Percentiles rank a stretch among this genome's conserved stretches.
phyloP scores from a whole-genome alignment of 2,329 filamentous ascomycete species.

The Epichloe amarillans region DNA sequence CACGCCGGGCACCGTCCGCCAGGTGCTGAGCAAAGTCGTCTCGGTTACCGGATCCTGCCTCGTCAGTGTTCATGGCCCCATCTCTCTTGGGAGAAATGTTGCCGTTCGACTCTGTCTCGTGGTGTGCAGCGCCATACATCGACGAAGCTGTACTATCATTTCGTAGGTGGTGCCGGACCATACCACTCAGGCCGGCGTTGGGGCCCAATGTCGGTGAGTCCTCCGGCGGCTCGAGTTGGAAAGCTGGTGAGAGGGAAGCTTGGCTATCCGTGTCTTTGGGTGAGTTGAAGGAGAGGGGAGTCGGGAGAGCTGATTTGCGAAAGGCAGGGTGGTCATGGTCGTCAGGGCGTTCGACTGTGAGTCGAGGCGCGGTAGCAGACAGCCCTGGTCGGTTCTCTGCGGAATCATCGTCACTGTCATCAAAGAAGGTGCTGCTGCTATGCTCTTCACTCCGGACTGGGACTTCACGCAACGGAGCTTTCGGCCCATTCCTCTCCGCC shows the following conservation, averaged over 20 bases:
- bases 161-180: slow-evolving; percentile 76
- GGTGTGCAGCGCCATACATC: slow-evolving; percentile 44
- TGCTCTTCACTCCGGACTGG: slow-evolving; percentile 20
- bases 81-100: not conserved
- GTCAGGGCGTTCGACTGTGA: slow-evolving; percentile 32
- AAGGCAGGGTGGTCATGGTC: slow-evolving; percentile 43
- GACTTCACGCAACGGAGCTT: slow-evolving; percentile 14
- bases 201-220: slow-evolving; percentile 77
- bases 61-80: not conserved
- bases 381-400: slow-evolving; percentile 4
- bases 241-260: slow-evolving; percentile 8
- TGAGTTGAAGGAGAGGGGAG: slow-evolving; percentile 25
- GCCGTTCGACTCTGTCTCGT: slow-evolving; percentile 12
- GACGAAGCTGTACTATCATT: slow-evolving; percentile 73
- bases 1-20: slow-evolving; percentile 54
- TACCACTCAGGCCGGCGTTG: slow-evolving; percentile 54
- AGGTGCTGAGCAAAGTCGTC: slow-evolving; percentile 64
- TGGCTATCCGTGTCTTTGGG: slow-evolving; percentile 17
- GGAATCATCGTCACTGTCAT: slow-evolving; percentile 29
- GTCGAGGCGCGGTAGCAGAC: slow-evolving; percentile 18
- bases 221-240: slow-evolving; percentile 15
- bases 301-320: slow-evolving; percentile 30
- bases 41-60: slow-evolving; percentile 28
- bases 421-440: slow-evolving; percentile 26
- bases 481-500: slow-evolving; percentile 19